A percentile compares a stretch with the other conserved stretches of the same genome.
Conservation (phyloP, 768 basidiomycete species). For the Lentinula raphanica region DNA sequence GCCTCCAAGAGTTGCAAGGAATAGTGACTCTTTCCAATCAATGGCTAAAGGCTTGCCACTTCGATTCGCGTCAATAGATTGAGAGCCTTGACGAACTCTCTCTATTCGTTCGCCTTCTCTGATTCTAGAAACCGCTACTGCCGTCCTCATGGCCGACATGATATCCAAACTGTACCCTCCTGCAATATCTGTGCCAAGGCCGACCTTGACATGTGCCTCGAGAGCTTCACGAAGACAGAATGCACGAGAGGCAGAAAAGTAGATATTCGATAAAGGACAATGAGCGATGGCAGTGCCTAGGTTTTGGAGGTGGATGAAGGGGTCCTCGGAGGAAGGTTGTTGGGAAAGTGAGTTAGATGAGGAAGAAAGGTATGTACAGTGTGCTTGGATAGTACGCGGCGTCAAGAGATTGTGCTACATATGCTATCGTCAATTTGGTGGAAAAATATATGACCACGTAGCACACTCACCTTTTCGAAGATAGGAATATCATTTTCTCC, state of each 20-base stretch:
- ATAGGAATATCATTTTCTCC: conserved; percentile 68
- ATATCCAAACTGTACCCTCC: conserved; percentile 82
- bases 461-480: conserved; percentile 53
- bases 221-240: conserved; percentile 72
- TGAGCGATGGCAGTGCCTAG: conserved; percentile 68
- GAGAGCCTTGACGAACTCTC: background rate
- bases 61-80: background rate
- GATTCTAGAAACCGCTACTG: conserved; percentile 67
- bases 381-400: conserved; percentile 70
- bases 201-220: conserved; percentile 56
- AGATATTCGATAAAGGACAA: conserved; percentile 85
- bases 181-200: conserved; percentile 81
- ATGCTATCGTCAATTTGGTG: background rate
- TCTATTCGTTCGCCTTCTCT: conserved; percentile 44
- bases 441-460: background rate
- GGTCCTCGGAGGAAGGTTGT: background rate
- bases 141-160: conserved; percentile 74
- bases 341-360: conserved; percentile 34
- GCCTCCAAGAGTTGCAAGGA: conserved; percentile 79
- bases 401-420: conserved; percentile 50
- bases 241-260: conserved; percentile 68
- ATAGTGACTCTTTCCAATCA: conserved; percentile 79
- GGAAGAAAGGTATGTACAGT: conserved; percentile 75
- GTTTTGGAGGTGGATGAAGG: conserved; percentile 32
- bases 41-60: conserved; percentile 38